Percentiles rank a stretch among this genome's conserved stretches.
phyloP scores from a whole-genome alignment of 768 basidiomycete genomes.

The Boletus coccyginus region DNA sequence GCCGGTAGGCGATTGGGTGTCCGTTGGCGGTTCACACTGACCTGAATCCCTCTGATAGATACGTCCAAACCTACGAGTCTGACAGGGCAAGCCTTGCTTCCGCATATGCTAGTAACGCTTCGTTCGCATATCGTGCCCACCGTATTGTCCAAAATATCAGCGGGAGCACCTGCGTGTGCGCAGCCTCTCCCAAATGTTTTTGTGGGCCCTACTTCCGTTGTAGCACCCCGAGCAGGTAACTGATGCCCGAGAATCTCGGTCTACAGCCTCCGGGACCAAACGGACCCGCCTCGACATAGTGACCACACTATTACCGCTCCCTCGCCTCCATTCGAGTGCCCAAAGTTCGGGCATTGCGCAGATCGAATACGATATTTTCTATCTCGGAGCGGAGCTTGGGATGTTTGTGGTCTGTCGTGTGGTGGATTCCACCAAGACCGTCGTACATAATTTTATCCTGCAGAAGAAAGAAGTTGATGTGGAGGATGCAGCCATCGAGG shows the following conservation, averaged over 20 bases:
- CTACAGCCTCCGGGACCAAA: slow-evolving; percentile 19
- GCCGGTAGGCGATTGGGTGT: slow-evolving; percentile 19
- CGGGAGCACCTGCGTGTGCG: not conserved
- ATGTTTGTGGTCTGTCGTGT: slow-evolving; percentile 28
- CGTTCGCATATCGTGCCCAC: slow-evolving; percentile 30
- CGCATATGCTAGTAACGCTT: slow-evolving; percentile 29
- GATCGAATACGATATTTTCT: slow-evolving; percentile 31
- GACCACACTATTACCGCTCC: slow-evolving; percentile 24
- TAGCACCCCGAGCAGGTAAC: not conserved
- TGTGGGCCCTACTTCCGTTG: slow-evolving; percentile 15
- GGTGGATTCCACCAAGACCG: slow-evolving; percentile 13
- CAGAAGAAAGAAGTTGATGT: slow-evolving; percentile 28
- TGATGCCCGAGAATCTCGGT: not conserved
- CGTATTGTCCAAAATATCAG: not conserved
- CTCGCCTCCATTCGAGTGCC: slow-evolving; percentile 20
- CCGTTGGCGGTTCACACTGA: not conserved
- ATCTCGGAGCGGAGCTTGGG: slow-evolving; percentile 26
- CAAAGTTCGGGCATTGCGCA: slow-evolving; percentile 4
- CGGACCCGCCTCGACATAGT: slow-evolving; percentile 27
- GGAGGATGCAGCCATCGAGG: slow-evolving; percentile 29
- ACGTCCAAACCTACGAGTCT: slow-evolving; percentile 30
- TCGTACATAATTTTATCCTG: slow-evolving; percentile 31
- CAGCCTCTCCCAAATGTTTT: slow-evolving; percentile 2
- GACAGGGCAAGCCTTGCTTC: slow-evolving; percentile 34
- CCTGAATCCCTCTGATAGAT: slow-evolving; percentile 19